These are phyloP conservation scores for Marasmius fiardii DNA, from an alignment of 1,284 basidiomycete genomes.

Conservation along the genomic window DNA sequence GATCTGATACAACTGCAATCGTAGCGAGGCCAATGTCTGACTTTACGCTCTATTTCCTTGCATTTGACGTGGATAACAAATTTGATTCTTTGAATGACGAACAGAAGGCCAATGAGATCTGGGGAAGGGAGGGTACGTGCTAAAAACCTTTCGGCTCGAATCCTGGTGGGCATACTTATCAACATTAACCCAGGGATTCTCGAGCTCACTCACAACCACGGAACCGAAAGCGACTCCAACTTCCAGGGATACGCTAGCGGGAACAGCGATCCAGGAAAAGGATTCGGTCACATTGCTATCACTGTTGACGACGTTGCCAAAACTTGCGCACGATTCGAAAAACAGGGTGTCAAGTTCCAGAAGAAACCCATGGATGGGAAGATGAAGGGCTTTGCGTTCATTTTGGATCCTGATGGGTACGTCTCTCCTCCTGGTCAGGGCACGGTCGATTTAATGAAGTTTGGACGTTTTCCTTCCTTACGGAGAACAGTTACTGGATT, in stretches of 20 bases:
- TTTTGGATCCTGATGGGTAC: slow-evolving; percentile 84
- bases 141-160: too few species aligned
- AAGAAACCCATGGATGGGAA: slow-evolving; percentile 84
- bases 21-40: slow-evolving; percentile 49
- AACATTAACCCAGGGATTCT: slow-evolving; percentile 54
- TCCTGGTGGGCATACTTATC: too few species aligned
- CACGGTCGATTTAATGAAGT: not conserved
- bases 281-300: slow-evolving; percentile 87
- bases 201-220: slow-evolving; percentile 89
- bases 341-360: slow-evolving; percentile 83
- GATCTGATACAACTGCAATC: not conserved
- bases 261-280: slow-evolving; percentile 77
- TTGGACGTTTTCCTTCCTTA: not conserved
- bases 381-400: slow-evolving; percentile 87
- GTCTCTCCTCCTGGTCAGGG: slow-evolving; percentile 20
- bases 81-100: slow-evolving; percentile 40
- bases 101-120: slow-evolving; percentile 44
- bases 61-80: slow-evolving; percentile 56
- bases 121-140: slow-evolving; percentile 59
- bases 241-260: slow-evolving; percentile 84
- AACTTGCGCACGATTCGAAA: slow-evolving; percentile 84
- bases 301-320: slow-evolving; percentile 81
- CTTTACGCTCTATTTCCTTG: slow-evolving; percentile 84
- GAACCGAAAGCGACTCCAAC: slow-evolving; percentile 75
- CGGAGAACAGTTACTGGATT: slow-evolving; percentile 30